Evolutionary conservation across 495 filamentous ascomycete species (phyloP).

Genomic region (Zalerion maritima): DNA sequence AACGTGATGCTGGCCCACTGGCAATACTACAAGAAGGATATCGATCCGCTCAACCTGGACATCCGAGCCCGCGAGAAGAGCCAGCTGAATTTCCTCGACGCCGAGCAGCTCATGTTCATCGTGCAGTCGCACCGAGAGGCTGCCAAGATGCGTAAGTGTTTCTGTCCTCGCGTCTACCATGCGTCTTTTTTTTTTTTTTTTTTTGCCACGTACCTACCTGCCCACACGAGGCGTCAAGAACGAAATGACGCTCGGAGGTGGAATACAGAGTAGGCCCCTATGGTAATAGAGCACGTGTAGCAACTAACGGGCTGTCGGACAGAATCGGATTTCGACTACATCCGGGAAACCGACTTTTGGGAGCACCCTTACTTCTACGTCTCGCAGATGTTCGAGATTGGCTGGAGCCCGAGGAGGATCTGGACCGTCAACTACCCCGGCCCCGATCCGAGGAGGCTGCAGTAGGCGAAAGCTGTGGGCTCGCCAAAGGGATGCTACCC

Average conservation of each 20-base stretch:
- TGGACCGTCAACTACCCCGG: too few relatives aligned
- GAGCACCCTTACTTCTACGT: conserved; percentile 18
- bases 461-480: too few relatives aligned
- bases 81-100: conserved; percentile 4
- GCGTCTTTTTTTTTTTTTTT: neutral
- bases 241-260: conserved; percentile 1
- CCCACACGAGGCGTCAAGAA: too few relatives aligned
- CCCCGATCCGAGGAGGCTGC: too few relatives aligned
- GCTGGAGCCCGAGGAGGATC: too few relatives aligned
- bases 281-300: too few relatives aligned
- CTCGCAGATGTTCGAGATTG: conserved; percentile 17
- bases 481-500: too few relatives aligned
- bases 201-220: too few relatives aligned
- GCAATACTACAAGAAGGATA: conserved; percentile 19
- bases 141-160: conserved; percentile 8
- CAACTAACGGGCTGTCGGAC: too few relatives aligned
- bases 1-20: conserved; percentile 21
- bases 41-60: conserved; percentile 7
- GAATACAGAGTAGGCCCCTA: conserved; percentile 1
- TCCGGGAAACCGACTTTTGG: conserved; percentile 11
- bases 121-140: conserved; percentile 10
- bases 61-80: conserved; percentile 5
- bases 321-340: neutral
- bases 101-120: conserved; percentile 6
- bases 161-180: neutral